Evolutionary conservation across 139 green algal genomes (phyloP).

Genomic region (Monoraphidium neglectum): DNA sequence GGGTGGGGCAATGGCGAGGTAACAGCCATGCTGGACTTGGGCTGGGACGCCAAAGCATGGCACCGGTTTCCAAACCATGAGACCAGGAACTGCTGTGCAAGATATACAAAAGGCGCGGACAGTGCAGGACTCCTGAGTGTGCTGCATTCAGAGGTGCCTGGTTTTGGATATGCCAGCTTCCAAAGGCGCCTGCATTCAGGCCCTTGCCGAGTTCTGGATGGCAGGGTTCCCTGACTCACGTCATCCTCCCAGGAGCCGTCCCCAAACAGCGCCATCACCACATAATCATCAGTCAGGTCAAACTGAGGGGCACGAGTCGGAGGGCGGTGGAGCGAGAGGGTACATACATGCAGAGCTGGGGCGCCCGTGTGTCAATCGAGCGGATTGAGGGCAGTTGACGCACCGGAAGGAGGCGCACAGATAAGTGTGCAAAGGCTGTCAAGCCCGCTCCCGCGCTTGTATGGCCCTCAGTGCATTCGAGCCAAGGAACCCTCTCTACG

Average conservation of each 20-base stretch:
- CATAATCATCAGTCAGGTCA: constrained; percentile 66
- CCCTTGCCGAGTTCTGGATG: background rate
- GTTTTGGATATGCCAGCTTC: background rate
- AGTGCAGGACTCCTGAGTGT: no score
- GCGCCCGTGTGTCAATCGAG: no score
- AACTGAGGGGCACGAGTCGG: no score
- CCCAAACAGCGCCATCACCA: constrained; percentile 57
- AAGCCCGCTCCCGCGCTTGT: no score
- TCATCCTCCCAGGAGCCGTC: constrained; percentile 48
- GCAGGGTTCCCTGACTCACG: constrained; percentile 34
- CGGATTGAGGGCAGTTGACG: no score
- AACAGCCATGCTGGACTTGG: no score
- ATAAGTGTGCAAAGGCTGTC: no score
- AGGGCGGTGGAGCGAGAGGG: no score
- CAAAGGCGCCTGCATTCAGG: background rate
- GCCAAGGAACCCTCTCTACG: background rate
- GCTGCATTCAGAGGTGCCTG: background rate
- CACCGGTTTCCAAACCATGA: background rate
- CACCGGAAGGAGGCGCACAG: no score
- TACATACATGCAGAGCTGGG: no score
- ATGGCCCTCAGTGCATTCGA: no score
- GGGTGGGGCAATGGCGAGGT: no score
- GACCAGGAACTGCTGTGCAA: background rate
- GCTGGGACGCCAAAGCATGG: background rate
- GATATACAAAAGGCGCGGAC: background rate